Conservation (phyloP, 306 rosid species). For the Sesbania bispinosa region DNA sequence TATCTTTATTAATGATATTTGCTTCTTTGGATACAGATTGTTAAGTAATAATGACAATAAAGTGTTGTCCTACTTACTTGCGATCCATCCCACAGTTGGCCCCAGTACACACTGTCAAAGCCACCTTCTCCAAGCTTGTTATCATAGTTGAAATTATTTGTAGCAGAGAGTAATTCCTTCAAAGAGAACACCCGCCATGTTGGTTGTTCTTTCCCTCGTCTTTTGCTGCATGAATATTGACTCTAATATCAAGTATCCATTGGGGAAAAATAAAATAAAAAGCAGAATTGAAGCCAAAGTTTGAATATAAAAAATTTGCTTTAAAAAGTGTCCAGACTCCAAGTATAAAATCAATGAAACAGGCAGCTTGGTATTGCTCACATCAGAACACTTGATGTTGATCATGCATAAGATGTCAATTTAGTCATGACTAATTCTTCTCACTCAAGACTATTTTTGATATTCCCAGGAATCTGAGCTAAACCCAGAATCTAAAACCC, state of each 20-base stretch:
- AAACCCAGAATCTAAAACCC: constrained; percentile 39
- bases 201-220: constrained; percentile 75
- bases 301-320: neutral
- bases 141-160: constrained; percentile 93
- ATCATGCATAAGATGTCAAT: neutral
- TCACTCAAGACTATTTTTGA: no score
- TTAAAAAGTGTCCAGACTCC: neutral
- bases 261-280: no score
- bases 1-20: neutral
- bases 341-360: neutral
- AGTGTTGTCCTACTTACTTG: no score
- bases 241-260: constrained; percentile 24
- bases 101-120: constrained; percentile 98
- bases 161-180: constrained; percentile 91
- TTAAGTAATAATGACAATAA: no score
- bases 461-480: constrained; percentile 26
- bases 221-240: constrained; percentile 53
- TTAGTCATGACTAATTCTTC: neutral
- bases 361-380: neutral
- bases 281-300: neutral
- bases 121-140: constrained; percentile 99
- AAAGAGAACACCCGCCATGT: constrained; percentile 89
- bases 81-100: constrained; percentile 99
- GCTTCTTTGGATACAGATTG: neutral
- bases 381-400: neutral